Conservation (phyloP, 306 rosid species). For the Cajanus cajan region DNA sequence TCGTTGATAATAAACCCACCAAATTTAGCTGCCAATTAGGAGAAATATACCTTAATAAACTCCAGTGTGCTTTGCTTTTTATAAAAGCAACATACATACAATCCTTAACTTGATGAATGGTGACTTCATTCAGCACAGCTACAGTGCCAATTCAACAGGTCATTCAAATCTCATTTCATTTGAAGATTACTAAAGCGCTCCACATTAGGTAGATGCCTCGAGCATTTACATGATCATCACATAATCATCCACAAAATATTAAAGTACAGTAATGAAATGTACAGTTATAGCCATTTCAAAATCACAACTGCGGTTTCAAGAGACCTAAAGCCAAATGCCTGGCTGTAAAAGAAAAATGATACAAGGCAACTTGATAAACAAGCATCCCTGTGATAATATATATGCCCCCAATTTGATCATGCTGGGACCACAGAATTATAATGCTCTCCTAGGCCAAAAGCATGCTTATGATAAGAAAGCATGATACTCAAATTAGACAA, state of each 20-base stretch:
- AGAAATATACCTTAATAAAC: not conserved
- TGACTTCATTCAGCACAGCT: not conserved
- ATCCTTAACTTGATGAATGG: not conserved
- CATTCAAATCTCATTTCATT: not conserved
- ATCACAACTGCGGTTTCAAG: slow-evolving; percentile 29
- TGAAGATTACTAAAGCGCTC: not conserved
- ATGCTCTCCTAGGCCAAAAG: slow-evolving; percentile 95
- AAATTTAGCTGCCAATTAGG: not conserved
- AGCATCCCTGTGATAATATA: slow-evolving; percentile 24
- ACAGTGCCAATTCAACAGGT: not conserved
- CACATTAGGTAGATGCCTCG: slow-evolving; percentile 18
- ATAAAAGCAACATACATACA: not conserved
- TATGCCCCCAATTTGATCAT: slow-evolving; percentile 35
- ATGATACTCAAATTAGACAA: slow-evolving; percentile 49
- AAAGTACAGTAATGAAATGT: slow-evolving; percentile 38
- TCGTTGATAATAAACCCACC: not conserved
- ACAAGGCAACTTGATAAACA: slow-evolving; percentile 26
- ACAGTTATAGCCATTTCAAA: slow-evolving; percentile 33
- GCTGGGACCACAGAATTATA: slow-evolving; percentile 81
- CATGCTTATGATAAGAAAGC: slow-evolving; percentile 93
- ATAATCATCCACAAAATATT: slow-evolving; percentile 21
- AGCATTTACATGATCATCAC: slow-evolving; percentile 20
- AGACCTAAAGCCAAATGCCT: slow-evolving; percentile 33
- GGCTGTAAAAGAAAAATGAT: slow-evolving; percentile 18
- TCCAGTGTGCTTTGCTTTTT: not conserved